phyloP scores from a whole-genome alignment of 2,329 filamentous ascomycete species.

The Zasmidium cellare region DNA sequence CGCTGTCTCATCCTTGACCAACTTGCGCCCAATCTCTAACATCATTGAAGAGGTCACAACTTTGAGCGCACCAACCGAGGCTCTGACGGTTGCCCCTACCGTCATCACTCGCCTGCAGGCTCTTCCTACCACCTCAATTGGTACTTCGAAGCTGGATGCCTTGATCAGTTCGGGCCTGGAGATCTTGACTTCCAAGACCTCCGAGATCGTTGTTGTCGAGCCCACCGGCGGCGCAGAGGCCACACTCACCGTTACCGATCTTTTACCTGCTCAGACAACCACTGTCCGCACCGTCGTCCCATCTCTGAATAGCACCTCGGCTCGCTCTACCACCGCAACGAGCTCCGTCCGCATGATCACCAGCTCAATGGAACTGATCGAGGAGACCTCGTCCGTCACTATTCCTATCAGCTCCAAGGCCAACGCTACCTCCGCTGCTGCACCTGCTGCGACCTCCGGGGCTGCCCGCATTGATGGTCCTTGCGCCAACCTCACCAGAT shows the following conservation, averaged over 20 bases:
- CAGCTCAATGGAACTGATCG: background rate
- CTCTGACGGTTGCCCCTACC: background rate
- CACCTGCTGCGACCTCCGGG: background rate
- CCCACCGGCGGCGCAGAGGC: background rate
- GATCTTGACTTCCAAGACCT: background rate
- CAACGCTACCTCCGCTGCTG: background rate
- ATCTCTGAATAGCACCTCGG: too few relatives aligned
- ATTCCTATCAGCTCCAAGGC: background rate
- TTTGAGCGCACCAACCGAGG: background rate
- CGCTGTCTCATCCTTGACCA: background rate
- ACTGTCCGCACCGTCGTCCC: background rate
- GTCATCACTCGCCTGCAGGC: background rate
- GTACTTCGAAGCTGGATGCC: background rate
- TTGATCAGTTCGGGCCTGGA: background rate
- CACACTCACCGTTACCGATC: background rate
- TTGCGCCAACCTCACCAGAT: too few relatives aligned
- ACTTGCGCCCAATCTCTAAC: background rate
- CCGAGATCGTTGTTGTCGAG: background rate
- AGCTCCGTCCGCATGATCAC: background rate
- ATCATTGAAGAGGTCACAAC: background rate
- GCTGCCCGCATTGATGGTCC: too few relatives aligned
- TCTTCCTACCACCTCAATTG: background rate
- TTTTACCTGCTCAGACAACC: background rate
- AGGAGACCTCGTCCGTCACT: background rate
- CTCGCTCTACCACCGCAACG: background rate